Evolutionary conservation across 345 rosid genomes (phyloP), one percentile per base, ranked within the genome.

Genomic region (Anacardium occidentale): DNA sequence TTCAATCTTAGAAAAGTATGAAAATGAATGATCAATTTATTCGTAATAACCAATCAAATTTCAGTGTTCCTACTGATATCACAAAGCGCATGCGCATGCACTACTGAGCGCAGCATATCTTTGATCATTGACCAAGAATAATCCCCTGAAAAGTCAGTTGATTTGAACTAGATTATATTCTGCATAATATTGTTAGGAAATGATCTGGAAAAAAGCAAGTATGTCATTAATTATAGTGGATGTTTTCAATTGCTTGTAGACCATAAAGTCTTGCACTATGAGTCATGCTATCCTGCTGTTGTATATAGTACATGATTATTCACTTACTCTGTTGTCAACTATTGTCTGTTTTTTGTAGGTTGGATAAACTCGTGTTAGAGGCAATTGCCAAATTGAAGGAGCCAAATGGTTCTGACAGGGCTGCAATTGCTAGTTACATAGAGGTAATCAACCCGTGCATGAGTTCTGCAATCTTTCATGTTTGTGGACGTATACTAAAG

Each of bases 381-480:
- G 97, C 96, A 50, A 86, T 94, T 60, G 76, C 88, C 10, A 80
- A 83, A 77, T 82, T 94, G 98, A 91, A 83, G 83, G 97, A 90
- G 75, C 83, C 86, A 40, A 81, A 84, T 65, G 97, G 97, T 80
- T 91, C 94, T 72, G 98, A 94, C 75, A 82, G 88, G 78, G 85
- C 89, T 75, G 83, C 97, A 12, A 91, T 94, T 80, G 84, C 91
- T 47, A 18, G 71, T 75, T 91, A 85, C 82, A 90, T 94, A 78
- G 93, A 94, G 96, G 98, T 94, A 75, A 53, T 34, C 45, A 34
- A 42, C 61, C 51, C 54, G 65, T 62, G 22, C 64, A 12, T 11
- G n/a, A 63, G 48, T 26, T 51, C n/a, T 21, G 51, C 54, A 25
- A 10, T n/a, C 34, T 48, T 47, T 66, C 51, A 53, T 61, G 51